A percentile compares a stretch with the other conserved stretches of the same genome.
Evolutionary conservation across 306 rosid species (phyloP).

Genomic region (Vicia villosa): DNA sequence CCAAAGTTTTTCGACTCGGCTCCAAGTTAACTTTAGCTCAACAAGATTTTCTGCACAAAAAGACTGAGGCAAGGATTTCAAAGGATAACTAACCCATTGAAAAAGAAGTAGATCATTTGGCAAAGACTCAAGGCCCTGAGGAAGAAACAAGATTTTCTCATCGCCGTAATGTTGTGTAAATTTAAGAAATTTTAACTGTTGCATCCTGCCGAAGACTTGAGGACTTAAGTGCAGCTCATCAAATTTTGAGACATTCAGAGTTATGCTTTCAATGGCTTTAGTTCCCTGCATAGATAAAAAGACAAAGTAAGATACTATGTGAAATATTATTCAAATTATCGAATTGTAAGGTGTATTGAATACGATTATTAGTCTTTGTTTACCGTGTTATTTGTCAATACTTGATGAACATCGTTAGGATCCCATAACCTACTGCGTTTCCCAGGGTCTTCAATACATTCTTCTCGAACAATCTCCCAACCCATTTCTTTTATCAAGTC

Average conservation of each 20-base stretch:
- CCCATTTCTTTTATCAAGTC: conserved; percentile 42
- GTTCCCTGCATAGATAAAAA: conserved; percentile 29
- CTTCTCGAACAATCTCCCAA: conserved; percentile 35
- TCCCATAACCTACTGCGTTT: conserved; percentile 31
- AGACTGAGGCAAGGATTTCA: conserved; percentile 26
- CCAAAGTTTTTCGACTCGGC: conserved; percentile 31
- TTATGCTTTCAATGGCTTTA: conserved; percentile 24
- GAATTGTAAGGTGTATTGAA: neutral
- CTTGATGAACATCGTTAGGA: conserved; percentile 17
- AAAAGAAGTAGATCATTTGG: conserved; percentile 10
- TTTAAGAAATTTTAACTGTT: neutral
- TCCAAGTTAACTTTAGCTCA: conserved; percentile 7
- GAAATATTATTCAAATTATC: neutral
- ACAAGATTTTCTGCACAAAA: conserved; percentile 29
- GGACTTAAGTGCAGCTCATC: conserved; percentile 4
- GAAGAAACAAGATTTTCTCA: conserved; percentile 19
- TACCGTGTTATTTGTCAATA: conserved; percentile 26
- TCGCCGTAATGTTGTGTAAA: neutral
- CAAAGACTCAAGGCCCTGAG: conserved; percentile 24
- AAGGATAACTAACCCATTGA: conserved; percentile 27
- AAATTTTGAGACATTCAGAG: conserved; percentile 6
- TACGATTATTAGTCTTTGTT: neutral
- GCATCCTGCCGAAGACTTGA: conserved; percentile 15
- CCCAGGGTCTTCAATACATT: conserved; percentile 27
- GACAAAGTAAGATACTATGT: neutral